Base-by-base conservation (phyloP, 2,329 filamentous ascomycete genomes). In the Colletotrichum musae region DNA sequence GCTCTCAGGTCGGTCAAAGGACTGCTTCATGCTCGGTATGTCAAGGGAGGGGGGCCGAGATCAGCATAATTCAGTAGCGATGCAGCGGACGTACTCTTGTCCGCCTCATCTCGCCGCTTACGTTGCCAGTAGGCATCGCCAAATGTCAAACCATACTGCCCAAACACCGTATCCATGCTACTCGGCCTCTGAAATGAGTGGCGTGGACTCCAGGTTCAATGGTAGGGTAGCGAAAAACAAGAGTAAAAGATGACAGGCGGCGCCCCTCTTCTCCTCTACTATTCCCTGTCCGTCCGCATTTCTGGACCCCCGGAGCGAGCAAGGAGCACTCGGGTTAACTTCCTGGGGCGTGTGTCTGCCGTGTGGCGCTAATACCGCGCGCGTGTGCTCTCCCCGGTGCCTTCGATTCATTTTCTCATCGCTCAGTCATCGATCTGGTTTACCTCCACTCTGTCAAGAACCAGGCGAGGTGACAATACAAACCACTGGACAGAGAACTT, bases 401-500 rank as follows among this genome's bases (percentile, higher is more conserved):
- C 28, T n/a, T 52, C 45, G 36, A 36, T 36, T 52, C 47, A 59
- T 59, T 45, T 45, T 32, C 62, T 45, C 54, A 32, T 59, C 36
- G 32, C 36, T n/a, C 47, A 21, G 7, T 12, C 18, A 21, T 45
- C 18, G 39, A 28, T 18, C 41, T 36, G 21, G 21, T 39, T 16
- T 15, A 9, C 24, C 15, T 48, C 41, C 43, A 15, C 56, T n/a
- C 56, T 15, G 13, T 36, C 32, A 36, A 36, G 32, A 36, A 36
- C 41, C 41, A 12, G 16, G 16, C 41, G 6, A 43, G 41, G 13
- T 12, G 28, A 43, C 41, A 43, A 16, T 12, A 43, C 41, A 9
- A 9, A 9, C 39, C 6, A 43, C 39, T 9, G 39, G 12, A 43
- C 28, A 32, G 28, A 32, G 28, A 32, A 9, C 10, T 32, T 32